Base-by-base conservation (phyloP, 2,329 filamentous ascomycete genomes). In the Bretziella fagacearum region DNA sequence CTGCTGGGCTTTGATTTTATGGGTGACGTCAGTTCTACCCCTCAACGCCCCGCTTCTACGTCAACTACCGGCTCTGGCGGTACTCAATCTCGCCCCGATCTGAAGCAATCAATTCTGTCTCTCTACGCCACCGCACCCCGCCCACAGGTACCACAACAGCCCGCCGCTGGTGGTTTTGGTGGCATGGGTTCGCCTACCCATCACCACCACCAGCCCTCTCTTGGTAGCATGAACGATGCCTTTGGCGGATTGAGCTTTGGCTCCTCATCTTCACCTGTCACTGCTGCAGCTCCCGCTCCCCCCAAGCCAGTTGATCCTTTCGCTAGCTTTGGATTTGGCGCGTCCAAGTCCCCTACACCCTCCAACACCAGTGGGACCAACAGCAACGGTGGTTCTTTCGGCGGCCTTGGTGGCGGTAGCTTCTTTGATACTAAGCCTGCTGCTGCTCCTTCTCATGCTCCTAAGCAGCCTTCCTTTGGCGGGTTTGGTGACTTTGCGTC, bases 21-120 rank as follows among this genome's bases (percentile, higher is more conserved):
- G 52, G 86, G 85, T 30, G 77, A 78, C 45, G 67, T 80, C 33
- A 68, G 79, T 29, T 70, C 82, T 7, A 76, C 84, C n/a, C 51
- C 52, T 11, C 39, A 47, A 17, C 74, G 86, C 46, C 83, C 87
- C n/a, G 76, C 84, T 4, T 94, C 84, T 63, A 85, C 84, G 17
- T 74, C 79, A 3, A 77, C 79, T 15, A 73, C 78, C 10, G 65
- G 73, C 39, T 70, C 71, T 4, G 60, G 70, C 2, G 68, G 68
- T 15, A 71, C 72, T 10, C 79, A 83, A 55, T 93, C 86, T 39
- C 73, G 91, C 52, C 87, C 89, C 2, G 91, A 98, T 59, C 68
- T 98, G 51, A 98, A 98, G 64, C 89, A 95, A 62, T 96, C 89
- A 2, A 98, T 98, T 51, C 66, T 98, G 42, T 98, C 91, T 6